A percentile compares a stretch with the other conserved stretches of the same genome.
Evolutionary conservation across 345 rosid species (phyloP).

Genomic region (Rhodamnia argentea): DNA sequence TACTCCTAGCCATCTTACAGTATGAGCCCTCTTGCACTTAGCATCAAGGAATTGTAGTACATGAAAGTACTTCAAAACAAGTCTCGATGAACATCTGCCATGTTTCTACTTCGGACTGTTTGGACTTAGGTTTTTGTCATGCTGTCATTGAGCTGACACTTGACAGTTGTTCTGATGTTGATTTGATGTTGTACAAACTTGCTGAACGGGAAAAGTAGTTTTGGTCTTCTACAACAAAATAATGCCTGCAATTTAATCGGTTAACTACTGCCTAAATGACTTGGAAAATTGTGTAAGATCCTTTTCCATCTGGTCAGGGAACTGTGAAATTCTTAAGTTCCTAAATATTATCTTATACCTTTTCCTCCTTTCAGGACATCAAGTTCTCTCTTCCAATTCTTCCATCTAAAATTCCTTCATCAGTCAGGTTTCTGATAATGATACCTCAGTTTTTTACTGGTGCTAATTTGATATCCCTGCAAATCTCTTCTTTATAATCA

Average conservation of each 20-base stretch:
- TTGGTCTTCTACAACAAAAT: background rate
- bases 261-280: background rate
- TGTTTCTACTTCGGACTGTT: background rate
- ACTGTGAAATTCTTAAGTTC: background rate
- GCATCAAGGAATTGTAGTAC: background rate
- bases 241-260: background rate
- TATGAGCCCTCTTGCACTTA: background rate
- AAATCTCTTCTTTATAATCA: conserved; percentile 7
- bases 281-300: background rate
- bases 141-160: background rate
- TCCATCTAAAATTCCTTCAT: background rate
- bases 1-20: background rate
- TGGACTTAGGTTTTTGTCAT: background rate
- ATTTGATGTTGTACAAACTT: background rate
- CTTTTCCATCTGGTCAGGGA: background rate
- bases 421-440: background rate
- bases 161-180: background rate
- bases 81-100: background rate
- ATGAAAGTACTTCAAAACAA: background rate
- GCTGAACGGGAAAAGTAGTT: background rate
- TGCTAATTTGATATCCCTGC: background rate
- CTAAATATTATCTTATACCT: background rate
- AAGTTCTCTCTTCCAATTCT: background rate
- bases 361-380: background rate
- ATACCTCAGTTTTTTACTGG: background rate